phyloP scores from a whole-genome alignment of 768 basidiomycete species.

The Termitomyces sp. region DNA sequence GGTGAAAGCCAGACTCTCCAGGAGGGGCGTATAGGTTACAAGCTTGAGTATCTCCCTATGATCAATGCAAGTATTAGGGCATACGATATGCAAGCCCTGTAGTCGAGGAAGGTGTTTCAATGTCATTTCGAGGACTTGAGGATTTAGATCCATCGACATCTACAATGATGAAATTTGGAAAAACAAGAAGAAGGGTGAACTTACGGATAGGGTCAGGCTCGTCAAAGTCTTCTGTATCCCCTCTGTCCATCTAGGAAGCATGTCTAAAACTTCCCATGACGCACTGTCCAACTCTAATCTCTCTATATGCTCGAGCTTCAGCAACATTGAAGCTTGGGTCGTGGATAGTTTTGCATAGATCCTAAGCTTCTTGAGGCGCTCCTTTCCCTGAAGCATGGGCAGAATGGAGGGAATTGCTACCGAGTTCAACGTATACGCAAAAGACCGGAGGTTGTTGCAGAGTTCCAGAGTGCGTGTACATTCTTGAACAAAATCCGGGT shows the following conservation, averaged over 20 bases:
- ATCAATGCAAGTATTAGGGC: conserved; percentile 40
- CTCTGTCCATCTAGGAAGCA: conserved; percentile 51
- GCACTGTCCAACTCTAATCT: conserved; percentile 50
- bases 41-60: conserved; percentile 44
- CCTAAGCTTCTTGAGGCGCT: conserved; percentile 39
- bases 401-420: conserved; percentile 43
- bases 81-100: conserved; percentile 55
- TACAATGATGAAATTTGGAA: conserved; percentile 17
- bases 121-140: conserved; percentile 38
- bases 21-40: conserved; percentile 40
- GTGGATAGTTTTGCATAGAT: conserved; percentile 48
- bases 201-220: conserved; percentile 54
- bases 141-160: conserved; percentile 54
- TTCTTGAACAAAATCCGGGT: conserved; percentile 48
- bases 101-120: conserved; percentile 48
- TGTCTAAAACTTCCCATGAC: conserved; percentile 57
- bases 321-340: conserved; percentile 40
- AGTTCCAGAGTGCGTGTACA: conserved; percentile 40
- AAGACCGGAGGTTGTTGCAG: conserved; percentile 48
- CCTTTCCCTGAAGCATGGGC: conserved; percentile 35
- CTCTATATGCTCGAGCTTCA: conserved; percentile 32
- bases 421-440: conserved; percentile 44
- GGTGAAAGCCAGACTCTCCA: conserved; percentile 59
- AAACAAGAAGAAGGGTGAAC: conserved; percentile 19
- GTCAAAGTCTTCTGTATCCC: conserved; percentile 38